These are phyloP conservation scores for Helianthus tuberosus DNA, from an alignment of 129 eudicot genomes.

Conservation along the genomic window DNA sequence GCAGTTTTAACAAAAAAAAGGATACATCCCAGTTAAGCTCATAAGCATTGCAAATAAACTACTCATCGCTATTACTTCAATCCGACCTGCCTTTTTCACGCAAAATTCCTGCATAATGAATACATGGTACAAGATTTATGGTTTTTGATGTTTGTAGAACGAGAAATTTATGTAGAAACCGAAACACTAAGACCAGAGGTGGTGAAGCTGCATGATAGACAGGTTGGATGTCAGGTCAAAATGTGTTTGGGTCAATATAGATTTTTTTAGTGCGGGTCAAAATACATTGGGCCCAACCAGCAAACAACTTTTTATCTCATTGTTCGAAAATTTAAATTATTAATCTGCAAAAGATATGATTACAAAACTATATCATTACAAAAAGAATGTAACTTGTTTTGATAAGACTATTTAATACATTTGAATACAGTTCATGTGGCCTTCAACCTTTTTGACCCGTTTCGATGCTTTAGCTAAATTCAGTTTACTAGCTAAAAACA, in stretches of 20 bases:
- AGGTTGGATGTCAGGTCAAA: neutral
- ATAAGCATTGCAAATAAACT: constrained; percentile 74
- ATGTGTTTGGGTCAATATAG: neutral
- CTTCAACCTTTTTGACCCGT: neutral
- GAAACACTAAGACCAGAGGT: neutral
- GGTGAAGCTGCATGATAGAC: neutral
- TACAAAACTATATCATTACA: neutral
- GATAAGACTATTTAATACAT: neutral
- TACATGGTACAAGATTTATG: neutral
- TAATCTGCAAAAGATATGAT: neutral
- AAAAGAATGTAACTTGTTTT: neutral
- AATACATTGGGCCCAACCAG: neutral
- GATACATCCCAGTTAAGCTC: constrained; percentile 77
- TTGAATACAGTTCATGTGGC: neutral
- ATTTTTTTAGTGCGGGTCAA: neutral
- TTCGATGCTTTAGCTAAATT: neutral
- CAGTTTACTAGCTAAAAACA: no score
- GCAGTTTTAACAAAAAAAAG: constrained; percentile 33
- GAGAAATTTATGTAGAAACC: neutral
- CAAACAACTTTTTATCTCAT: neutral
- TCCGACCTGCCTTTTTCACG: constrained; percentile 68
- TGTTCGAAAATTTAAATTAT: neutral
- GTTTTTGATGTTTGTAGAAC: neutral
- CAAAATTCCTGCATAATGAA: constrained; percentile 64
- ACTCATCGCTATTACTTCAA: constrained; percentile 80